Conservation (phyloP, 805 yeast genomes). For the Lachancea mirantina region DNA sequence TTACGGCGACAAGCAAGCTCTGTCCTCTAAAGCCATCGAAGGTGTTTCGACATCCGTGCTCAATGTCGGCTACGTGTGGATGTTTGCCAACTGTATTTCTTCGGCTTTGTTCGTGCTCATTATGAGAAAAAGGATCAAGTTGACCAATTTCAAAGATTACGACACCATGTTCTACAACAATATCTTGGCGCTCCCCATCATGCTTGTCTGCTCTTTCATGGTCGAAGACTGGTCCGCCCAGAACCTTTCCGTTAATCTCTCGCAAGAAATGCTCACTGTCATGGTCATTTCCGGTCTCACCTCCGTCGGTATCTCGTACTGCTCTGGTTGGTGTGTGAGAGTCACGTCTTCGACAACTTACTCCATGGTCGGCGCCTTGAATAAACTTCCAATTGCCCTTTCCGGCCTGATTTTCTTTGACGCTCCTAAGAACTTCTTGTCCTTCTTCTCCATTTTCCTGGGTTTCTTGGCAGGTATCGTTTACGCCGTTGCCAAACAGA, state of each 20-base stretch:
- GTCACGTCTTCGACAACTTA: slow-evolving; percentile 97
- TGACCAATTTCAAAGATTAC: slow-evolving; percentile 91
- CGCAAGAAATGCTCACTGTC: slow-evolving; percentile 59
- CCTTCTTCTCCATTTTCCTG: slow-evolving; percentile 80
- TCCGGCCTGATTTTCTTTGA: slow-evolving; percentile 93
- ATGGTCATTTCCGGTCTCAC: slow-evolving; percentile 92
- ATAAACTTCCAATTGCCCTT: slow-evolving; percentile 94
- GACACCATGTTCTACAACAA: slow-evolving; percentile 99
- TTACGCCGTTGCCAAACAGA: slow-evolving; percentile 91
- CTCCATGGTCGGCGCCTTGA: slow-evolving; percentile 98
- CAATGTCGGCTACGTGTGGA: slow-evolving; percentile 89
- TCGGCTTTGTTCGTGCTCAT: slow-evolving; percentile 88
- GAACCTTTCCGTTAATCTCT: slow-evolving; percentile 70
- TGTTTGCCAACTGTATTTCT: slow-evolving; percentile 89
- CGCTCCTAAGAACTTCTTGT: slow-evolving; percentile 88
- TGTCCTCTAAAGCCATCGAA: slow-evolving; percentile 25
- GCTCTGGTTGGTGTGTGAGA: slow-evolving; percentile 99
- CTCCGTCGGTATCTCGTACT: slow-evolving; percentile 94
- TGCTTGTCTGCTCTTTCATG: slow-evolving; percentile 63
- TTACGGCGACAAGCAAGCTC: slow-evolving; percentile 59
- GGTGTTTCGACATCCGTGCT: slow-evolving; percentile 21
- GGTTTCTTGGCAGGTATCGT: slow-evolving; percentile 96
- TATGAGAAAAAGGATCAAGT: slow-evolving; percentile 97
- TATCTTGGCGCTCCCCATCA: slow-evolving; percentile 84
- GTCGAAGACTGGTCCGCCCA: slow-evolving; percentile 90